A percentile compares a stretch with the other conserved stretches of the same genome.
phyloP scores from a whole-genome alignment of 108 stramenopile genomes.

The Stephanodiscus minutulus region DNA sequence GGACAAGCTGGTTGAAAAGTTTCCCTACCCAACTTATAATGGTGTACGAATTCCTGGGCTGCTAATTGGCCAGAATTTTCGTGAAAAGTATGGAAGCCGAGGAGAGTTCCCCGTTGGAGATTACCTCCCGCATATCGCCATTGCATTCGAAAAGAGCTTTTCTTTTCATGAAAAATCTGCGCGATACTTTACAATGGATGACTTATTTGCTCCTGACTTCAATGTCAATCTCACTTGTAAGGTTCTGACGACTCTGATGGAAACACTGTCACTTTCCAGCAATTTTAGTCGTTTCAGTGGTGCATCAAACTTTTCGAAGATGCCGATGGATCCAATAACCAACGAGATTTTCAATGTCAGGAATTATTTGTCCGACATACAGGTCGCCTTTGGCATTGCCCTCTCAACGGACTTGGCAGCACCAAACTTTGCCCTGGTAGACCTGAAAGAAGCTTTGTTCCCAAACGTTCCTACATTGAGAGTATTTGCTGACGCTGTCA shows the following conservation, averaged over 20 bases:
- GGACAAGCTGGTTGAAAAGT: constrained; percentile 18
- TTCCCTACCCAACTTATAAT: constrained; percentile 19
- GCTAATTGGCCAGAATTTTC: constrained; percentile 15
- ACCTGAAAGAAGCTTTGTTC: constrained; percentile 21
- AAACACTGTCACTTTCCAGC: background rate
- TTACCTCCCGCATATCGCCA: constrained; percentile 27
- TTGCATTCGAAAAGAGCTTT: constrained; percentile 25
- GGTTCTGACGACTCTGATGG: background rate
- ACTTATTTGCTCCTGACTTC: constrained; percentile 19
- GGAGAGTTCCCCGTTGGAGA: constrained; percentile 12
- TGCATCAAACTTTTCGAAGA: background rate
- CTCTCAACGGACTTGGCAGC: constrained; percentile 25
- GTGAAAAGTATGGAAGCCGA: constrained; percentile 1
- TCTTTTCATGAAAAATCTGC: background rate
- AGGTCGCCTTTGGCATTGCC: constrained; percentile 14
- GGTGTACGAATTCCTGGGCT: constrained; percentile 22
- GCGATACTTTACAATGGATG: constrained; percentile 16
- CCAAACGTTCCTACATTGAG: constrained; percentile 11
- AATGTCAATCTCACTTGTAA: constrained; percentile 3
- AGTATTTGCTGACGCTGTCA: constrained; percentile 7
- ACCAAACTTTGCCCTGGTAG: constrained; percentile 8
- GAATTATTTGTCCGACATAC: constrained; percentile 26
- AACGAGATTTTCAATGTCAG: constrained; percentile 26
- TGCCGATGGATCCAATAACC: constrained; percentile 18
- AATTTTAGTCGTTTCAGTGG: constrained; percentile 7